Evolutionary conservation across 2,329 filamentous ascomycete species (phyloP).

Genomic region (Alternaria burnsii): DNA sequence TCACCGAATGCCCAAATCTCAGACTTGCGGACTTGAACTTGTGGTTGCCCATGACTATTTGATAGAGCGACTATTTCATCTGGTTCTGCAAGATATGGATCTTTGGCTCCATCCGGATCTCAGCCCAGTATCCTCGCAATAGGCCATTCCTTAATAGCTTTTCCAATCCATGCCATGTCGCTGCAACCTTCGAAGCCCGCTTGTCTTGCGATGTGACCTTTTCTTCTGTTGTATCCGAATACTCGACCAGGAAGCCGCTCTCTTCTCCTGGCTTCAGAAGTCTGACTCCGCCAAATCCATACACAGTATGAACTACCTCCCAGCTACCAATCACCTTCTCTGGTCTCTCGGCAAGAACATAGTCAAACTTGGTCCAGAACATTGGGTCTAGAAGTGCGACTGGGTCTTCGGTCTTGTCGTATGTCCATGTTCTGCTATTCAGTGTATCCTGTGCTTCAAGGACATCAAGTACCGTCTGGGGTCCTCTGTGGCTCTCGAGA

Average conservation of each 20-base stretch:
- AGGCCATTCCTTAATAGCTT: conserved; percentile 46
- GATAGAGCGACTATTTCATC: conserved; percentile 12
- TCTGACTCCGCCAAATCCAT: conserved; percentile 61
- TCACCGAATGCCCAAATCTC: neutral
- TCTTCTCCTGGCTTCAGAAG: conserved; percentile 56
- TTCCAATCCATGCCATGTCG: conserved; percentile 43
- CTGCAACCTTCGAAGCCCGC: conserved; percentile 30
- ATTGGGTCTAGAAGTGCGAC: conserved; percentile 55
- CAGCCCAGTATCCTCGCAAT: conserved; percentile 63
- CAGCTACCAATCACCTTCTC: conserved; percentile 60
- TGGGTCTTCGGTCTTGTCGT: conserved; percentile 68
- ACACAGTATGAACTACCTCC: conserved; percentile 60
- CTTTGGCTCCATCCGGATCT: conserved; percentile 62
- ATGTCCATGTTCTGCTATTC: conserved; percentile 56
- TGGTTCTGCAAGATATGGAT: conserved; percentile 60
- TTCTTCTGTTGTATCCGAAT: conserved; percentile 22
- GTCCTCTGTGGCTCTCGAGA: conserved; percentile 50
- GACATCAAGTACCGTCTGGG: conserved; percentile 39
- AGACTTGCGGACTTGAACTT: neutral
- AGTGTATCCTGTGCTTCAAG: conserved; percentile 31
- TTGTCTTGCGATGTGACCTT: conserved; percentile 20
- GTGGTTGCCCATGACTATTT: too few relatives aligned
- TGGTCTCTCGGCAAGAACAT: conserved; percentile 63
- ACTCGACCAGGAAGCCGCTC: conserved; percentile 27
- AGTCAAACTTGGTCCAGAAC: conserved; percentile 69